These are phyloP conservation scores for Dactylellina cionopaga DNA, from an alignment of 2,329 filamentous ascomycete genomes.

Conservation along the genomic window DNA sequence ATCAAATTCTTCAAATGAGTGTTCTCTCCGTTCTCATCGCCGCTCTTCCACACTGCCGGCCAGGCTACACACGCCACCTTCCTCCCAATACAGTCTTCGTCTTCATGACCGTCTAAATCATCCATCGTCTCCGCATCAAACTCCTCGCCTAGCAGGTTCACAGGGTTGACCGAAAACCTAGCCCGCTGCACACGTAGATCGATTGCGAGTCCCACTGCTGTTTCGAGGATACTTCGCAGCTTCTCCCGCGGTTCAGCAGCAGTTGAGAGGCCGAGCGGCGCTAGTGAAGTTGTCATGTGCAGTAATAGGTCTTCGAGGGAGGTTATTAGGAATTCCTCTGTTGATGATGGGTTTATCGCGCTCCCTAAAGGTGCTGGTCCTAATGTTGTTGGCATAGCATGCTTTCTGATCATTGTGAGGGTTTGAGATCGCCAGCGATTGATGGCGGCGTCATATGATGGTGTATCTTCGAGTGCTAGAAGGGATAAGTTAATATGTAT, in stretches of 20 bases:
- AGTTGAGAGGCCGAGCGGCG: conserved; percentile 43
- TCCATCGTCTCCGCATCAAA: conserved; percentile 49
- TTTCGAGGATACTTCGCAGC: conserved; percentile 39
- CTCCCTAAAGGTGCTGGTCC: conserved; percentile 23
- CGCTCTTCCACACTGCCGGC: conserved; percentile 52
- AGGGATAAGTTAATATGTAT: no score
- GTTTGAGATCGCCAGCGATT: conserved; percentile 51
- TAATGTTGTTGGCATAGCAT: conserved; percentile 38
- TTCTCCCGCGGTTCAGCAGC: conserved; percentile 47
- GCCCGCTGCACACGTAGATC: conserved; percentile 49
- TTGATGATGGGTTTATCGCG: conserved; percentile 15
- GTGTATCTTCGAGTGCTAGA: conserved; percentile 40
- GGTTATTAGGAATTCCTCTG: conserved; percentile 35
- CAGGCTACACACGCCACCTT: conserved; percentile 49
- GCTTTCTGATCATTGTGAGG: conserved; percentile 50
- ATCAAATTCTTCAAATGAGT: conserved; percentile 52
- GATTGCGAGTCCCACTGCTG: conserved; percentile 33
- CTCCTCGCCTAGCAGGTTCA: conserved; percentile 33
- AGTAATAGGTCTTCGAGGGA: conserved; percentile 48
- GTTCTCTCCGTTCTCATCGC: conserved; percentile 50
- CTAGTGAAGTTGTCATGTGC: conserved; percentile 30
- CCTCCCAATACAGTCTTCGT: conserved; percentile 41
- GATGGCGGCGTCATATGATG: conserved; percentile 47
- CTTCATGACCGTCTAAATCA: conserved; percentile 45
- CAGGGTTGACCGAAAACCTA: conserved; percentile 30